Conservation (phyloP, 345 rosid genomes). For the thale cress (Arabidopsis thaliana) region DNA sequence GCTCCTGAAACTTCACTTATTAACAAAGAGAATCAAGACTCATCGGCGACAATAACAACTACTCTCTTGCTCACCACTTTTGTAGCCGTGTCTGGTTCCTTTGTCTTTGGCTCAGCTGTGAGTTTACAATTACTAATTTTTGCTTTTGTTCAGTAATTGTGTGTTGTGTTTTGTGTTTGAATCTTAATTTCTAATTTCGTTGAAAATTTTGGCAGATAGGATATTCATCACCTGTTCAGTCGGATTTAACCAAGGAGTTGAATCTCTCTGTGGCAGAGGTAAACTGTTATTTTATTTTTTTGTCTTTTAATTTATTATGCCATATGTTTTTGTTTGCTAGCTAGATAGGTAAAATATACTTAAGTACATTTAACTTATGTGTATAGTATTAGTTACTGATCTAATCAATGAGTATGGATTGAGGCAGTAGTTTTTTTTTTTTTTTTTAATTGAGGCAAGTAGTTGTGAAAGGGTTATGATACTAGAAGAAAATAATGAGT, state of each 20-base stretch:
- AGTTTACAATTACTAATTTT: neutral
- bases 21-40: constrained; percentile 17
- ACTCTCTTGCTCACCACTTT: constrained; percentile 37
- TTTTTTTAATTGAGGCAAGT: neutral
- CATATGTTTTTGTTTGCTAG: neutral
- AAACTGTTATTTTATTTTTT: neutral
- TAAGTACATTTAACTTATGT: too few species aligned
- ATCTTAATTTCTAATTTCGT: neutral
- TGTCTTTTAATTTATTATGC: neutral
- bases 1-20: constrained; percentile 31
- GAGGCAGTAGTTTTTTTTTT: neutral
- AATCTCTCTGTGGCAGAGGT: constrained; percentile 71
- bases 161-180: neutral
- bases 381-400: neutral
- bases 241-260: constrained; percentile 67
- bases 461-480: neutral
- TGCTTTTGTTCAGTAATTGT: neutral
- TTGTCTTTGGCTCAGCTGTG: constrained; percentile 42
- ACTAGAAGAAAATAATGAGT: neutral
- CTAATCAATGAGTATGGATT: neutral
- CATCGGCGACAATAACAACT: constrained; percentile 23
- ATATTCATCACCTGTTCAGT: constrained; percentile 83
- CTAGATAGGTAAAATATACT: too few species aligned
- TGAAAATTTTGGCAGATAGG: constrained; percentile 58
- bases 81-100: constrained; percentile 41